A percentile compares a stretch with the other conserved stretches of the same genome.
phyloP scores from a whole-genome alignment of 306 rosid genomes.

The Cucurbita maxima region DNA sequence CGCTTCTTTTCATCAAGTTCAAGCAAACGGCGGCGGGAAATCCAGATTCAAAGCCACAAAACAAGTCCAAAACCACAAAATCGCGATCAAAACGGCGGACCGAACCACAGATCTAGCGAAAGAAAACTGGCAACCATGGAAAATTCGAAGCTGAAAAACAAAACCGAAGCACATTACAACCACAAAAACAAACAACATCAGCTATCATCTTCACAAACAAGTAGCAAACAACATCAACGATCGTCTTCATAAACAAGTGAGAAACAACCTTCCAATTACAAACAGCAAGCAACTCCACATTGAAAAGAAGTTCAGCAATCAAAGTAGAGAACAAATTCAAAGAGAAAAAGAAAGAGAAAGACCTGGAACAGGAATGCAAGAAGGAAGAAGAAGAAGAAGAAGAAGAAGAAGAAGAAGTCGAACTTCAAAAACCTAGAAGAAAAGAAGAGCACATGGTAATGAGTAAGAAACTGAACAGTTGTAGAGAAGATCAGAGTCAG shows the following conservation, averaged over 20 bases:
- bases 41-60: constrained; percentile 1
- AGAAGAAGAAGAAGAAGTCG: background rate
- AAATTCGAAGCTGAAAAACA: background rate
- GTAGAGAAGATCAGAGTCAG: constrained; percentile 1
- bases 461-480: constrained; percentile 14
- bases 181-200: background rate
- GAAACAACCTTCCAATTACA: background rate
- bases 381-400: background rate
- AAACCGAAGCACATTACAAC: background rate
- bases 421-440: constrained; percentile 5
- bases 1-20: background rate
- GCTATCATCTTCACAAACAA: background rate
- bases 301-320: background rate
- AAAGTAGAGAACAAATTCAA: background rate
- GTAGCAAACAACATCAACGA: background rate
- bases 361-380: constrained; percentile 34
- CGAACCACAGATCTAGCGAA: background rate
- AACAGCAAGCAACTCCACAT: background rate
- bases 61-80: background rate
- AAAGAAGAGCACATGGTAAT: background rate
- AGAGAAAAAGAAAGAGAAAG: constrained; percentile 14
- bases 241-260: background rate
- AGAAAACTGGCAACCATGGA: background rate
- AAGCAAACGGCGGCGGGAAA: background rate
- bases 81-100: background rate